A percentile compares a stretch with the other conserved stretches of the same genome.
Evolutionary conservation across 306 rosid species (phyloP).

Genomic region (Casuarina glauca): DNA sequence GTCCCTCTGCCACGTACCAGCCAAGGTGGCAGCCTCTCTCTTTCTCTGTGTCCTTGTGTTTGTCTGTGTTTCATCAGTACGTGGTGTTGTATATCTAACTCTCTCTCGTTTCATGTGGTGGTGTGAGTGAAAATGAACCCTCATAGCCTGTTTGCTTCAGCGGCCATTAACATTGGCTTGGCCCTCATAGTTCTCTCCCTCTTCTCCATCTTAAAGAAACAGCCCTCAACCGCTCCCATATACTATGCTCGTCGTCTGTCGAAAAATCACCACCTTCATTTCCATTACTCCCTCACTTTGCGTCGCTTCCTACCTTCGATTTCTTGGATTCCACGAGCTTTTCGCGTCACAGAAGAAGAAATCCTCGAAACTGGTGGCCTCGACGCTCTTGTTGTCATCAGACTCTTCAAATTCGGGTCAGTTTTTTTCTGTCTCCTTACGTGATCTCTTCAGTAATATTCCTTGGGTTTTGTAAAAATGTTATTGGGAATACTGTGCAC

Average conservation of each 20-base stretch:
- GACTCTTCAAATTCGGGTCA: constrained; percentile 88
- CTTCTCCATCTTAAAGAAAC: constrained; percentile 79
- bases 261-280: constrained; percentile 23
- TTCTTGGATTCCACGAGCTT: constrained; percentile 66
- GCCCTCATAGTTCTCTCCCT: constrained; percentile 68
- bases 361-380: constrained; percentile 63
- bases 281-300: constrained; percentile 22
- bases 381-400: constrained; percentile 72
- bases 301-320: constrained; percentile 64
- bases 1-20: constrained; percentile 44
- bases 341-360: constrained; percentile 57
- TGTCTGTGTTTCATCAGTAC: not conserved
- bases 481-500: not conserved
- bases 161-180: constrained; percentile 74
- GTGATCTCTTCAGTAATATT: not conserved
- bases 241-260: constrained; percentile 77
- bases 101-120: not conserved
- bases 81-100: no score
- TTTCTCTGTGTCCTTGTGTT: not conserved
- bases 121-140: constrained; percentile 45
- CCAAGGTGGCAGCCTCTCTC: constrained; percentile 22
- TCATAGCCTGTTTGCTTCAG: constrained; percentile 73
- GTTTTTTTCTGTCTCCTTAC: not conserved
- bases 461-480: not conserved
- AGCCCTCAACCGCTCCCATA: constrained; percentile 59